Evolutionary conservation across 2,329 filamentous ascomycete genomes (phyloP), one percentile per base, ranked within the genome.

Genomic region (Aotearoamyces nothofagi): DNA sequence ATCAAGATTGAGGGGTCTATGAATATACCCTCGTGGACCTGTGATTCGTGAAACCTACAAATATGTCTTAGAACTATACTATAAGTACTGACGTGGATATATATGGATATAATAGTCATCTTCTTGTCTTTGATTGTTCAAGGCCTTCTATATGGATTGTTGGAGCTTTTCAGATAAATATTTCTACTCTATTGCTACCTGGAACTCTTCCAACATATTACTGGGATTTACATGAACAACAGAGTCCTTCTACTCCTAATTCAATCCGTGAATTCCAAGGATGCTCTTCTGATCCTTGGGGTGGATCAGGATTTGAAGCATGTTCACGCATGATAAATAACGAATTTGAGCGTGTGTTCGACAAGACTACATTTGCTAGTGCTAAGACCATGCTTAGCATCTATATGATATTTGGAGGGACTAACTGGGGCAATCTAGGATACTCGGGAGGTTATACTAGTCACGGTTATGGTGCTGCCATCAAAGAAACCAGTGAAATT

Each of bases 381-480:
- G 74, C 71, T 0, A 64, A 74, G 3, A 70, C 66, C 0, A 67
- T 87, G 5, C 57, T 83, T 33, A 84, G 74, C 39, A 44, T 82
- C 1, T 86, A 84, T 48, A 86, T 86, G 80, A 70, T 72, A 45
- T 39, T 65, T 39, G 81, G 81, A 9, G 81, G 80, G 5, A 86
- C 80, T 0, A 90, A 87, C 46, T 87, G 80, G 81, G 80, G 80
- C 0, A 86, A 83, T 36, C 51, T 82, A 4, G 77, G 79, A 0
- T 69, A 82, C 39, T 63, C 74, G 37, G 73, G 70, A 8, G 70
- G 63, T 3, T 74, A 74, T 35, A 72, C 66, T 0, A 65, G 61
- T 0, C 67, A 69, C 26, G 65, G 69, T 34, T 69, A 69, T 28
- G 63, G 66, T 4, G 60, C 70, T 4, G 56, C 61, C 5, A 81